A percentile compares a stretch with the other conserved stretches of the same genome.
Conservation (phyloP, 2,329 filamentous ascomycete species). For the Penicillium sp. region DNA sequence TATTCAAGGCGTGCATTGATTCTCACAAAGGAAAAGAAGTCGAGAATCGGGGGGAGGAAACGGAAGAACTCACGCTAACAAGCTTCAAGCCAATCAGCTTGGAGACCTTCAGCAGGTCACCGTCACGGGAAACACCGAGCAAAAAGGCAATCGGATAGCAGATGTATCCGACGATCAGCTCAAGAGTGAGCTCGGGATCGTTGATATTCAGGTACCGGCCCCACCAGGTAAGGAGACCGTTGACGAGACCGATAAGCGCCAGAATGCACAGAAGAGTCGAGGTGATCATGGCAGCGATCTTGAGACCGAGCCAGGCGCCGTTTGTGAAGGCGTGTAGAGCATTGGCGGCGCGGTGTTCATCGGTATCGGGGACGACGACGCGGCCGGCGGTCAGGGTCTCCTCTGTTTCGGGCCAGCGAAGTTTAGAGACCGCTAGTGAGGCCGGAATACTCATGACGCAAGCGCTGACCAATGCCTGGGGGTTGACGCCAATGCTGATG, state of each 20-base stretch:
- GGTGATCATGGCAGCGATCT: slow-evolving; percentile 79
- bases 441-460: slow-evolving; percentile 96
- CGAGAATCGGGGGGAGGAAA: not conserved
- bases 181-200: slow-evolving; percentile 65
- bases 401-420: slow-evolving; percentile 84
- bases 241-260: slow-evolving; percentile 67
- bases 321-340: slow-evolving; percentile 79
- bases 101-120: slow-evolving; percentile 65
- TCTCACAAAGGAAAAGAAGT: no score
- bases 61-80: slow-evolving; percentile 57
- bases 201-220: slow-evolving; percentile 72
- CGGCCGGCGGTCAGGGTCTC: slow-evolving; percentile 78
- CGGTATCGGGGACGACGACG: slow-evolving; percentile 75
- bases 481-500: slow-evolving; percentile 75
- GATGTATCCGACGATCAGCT: slow-evolving; percentile 72
- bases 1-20: not conserved
- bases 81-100: slow-evolving; percentile 81
- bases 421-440: slow-evolving; percentile 81
- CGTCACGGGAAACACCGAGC: slow-evolving; percentile 67
- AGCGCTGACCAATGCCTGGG: slow-evolving; percentile 80
- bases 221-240: slow-evolving; percentile 80
- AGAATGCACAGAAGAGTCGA: slow-evolving; percentile 80
- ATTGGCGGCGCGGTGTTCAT: slow-evolving; percentile 68
- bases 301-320: slow-evolving; percentile 79
- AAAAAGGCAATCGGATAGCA: slow-evolving; percentile 76